Evolutionary conservation across 176 grass and related monocot genomes (phyloP), one percentile per base, ranked within the genome.

Genomic region (Cenchrus purpureus): DNA sequence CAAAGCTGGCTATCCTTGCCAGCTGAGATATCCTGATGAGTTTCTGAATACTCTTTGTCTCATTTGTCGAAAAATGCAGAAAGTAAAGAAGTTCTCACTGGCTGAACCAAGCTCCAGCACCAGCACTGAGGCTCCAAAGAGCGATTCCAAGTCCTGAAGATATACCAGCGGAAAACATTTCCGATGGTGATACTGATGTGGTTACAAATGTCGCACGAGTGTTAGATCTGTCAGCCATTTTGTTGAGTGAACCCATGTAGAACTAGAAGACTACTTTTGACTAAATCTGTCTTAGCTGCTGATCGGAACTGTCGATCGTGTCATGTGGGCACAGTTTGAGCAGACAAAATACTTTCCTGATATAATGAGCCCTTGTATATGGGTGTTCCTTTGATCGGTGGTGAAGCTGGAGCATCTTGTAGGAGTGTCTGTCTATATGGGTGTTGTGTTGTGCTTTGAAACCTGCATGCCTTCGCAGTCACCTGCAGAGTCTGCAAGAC

Each of bases 31-130:
- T 16, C 12, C 16, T 58, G 63, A 10, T 25, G 22, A 25, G 15
- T 34, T 64, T 75, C 6, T 75, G 15, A 75, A 29, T 65, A 84
- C 12, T 11, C 4, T 83, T 15, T 78, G n/a, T 8, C 71, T 31
- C 37, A 45, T 81, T 61, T 83, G 74, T 71, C 13, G 34, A 19
- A 84, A 85, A 71, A 25, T 88, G 65, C 75, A 94, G 91, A 92
- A 74, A 86, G 91, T 94, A 67, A 97, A 88, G 91, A 97, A 97
- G 79, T 97, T 97, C 79, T 92, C 87, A 7, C 77, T 97, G 49
- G 82, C 85, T 48, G 89, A 91, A 60, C 63, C 80, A 79, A 86
- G 59, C 75, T 81, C 89, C 29, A 65, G 60, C 13, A 17, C 82
- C 48, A 31, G 72, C 62, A 48, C 65, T 28, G 83, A 89, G 82